Percentiles rank a stretch among this genome's conserved stretches.
Evolutionary conservation across 1,284 basidiomycete species (phyloP).

Genomic region (Ganoderma resinaceum): DNA sequence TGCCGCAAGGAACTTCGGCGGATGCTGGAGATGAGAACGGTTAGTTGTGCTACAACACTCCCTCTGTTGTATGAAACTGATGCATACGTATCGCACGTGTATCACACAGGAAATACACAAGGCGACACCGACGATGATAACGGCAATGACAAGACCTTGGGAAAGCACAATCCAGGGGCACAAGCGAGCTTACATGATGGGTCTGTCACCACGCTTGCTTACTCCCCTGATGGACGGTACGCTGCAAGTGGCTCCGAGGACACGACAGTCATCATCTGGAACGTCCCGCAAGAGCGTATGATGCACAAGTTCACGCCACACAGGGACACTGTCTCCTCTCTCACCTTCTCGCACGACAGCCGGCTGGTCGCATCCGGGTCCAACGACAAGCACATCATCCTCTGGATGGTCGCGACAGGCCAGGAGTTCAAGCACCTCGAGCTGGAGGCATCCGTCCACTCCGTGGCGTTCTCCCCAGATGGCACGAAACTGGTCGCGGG

Average conservation of each 20-base stretch:
- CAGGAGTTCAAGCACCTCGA: conserved; percentile 6
- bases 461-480: conserved; percentile 35
- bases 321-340: not conserved
- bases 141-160: not conserved
- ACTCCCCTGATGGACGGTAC: conserved; percentile 31
- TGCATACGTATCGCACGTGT: not conserved
- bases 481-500: conserved; percentile 33
- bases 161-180: not conserved
- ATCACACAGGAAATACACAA: not conserved
- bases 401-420: conserved; percentile 28
- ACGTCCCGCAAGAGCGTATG: not conserved
- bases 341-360: conserved; percentile 15
- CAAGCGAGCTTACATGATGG: conserved; percentile 22
- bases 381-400: conserved; percentile 24
- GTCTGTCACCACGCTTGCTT: conserved; percentile 29
- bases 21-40: not conserved
- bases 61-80: not conserved
- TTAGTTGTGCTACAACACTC: not conserved
- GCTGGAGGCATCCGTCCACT: conserved; percentile 22
- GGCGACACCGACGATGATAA: not conserved
- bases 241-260: conserved; percentile 35
- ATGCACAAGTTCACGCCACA: not conserved
- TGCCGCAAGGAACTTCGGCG: not conserved
- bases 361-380: conserved; percentile 31
- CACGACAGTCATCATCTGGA: conserved; percentile 30